phyloP scores from a whole-genome alignment of 495 filamentous ascomycete genomes.

The Penicillium taxi region DNA sequence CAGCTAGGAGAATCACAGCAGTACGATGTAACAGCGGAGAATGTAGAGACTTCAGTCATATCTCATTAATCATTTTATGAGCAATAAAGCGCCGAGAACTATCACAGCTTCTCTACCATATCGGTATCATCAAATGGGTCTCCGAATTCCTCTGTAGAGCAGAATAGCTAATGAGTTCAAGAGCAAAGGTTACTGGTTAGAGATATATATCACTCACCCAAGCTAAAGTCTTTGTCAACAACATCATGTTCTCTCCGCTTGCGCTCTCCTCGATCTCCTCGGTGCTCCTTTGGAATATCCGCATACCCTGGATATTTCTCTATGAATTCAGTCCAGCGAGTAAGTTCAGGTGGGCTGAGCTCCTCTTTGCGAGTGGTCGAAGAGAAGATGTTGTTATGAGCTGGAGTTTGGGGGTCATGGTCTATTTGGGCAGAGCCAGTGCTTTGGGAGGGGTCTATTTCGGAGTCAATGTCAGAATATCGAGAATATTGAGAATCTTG shows the following conservation, averaged over 20 bases:
- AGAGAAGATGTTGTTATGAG: constrained; percentile 15
- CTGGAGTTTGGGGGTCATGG: constrained; percentile 32
- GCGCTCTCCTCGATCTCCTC: constrained; percentile 59
- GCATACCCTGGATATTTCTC: no score
- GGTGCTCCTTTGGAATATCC: no score
- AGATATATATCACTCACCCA: constrained; percentile 35
- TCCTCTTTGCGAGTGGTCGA: constrained; percentile 25
- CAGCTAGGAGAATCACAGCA: no score
- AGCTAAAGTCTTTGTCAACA: constrained; percentile 41
- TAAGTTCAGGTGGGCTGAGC: constrained; percentile 50
- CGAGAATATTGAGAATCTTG: no score
- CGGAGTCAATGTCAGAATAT: constrained; percentile 50
- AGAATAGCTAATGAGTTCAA: constrained; percentile 1
- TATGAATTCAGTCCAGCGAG: no score
- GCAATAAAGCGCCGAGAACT: constrained; percentile 30
- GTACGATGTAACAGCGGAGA: no score
- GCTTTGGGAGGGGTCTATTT: constrained; percentile 49
- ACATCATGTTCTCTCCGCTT: constrained; percentile 41
- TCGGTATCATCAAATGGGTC: constrained; percentile 56
- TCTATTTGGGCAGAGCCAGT: constrained; percentile 29
- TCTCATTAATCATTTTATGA: constrained; percentile 32
- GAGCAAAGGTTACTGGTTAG: background rate
- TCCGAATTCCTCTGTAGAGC: constrained; percentile 39
- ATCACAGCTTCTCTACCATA: constrained; percentile 41
- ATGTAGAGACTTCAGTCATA: constrained; percentile 14